Evolutionary conservation across 2,329 filamentous ascomycete genomes (phyloP), one percentile per base, ranked within the genome.

Genomic region (Chalara sp.): DNA sequence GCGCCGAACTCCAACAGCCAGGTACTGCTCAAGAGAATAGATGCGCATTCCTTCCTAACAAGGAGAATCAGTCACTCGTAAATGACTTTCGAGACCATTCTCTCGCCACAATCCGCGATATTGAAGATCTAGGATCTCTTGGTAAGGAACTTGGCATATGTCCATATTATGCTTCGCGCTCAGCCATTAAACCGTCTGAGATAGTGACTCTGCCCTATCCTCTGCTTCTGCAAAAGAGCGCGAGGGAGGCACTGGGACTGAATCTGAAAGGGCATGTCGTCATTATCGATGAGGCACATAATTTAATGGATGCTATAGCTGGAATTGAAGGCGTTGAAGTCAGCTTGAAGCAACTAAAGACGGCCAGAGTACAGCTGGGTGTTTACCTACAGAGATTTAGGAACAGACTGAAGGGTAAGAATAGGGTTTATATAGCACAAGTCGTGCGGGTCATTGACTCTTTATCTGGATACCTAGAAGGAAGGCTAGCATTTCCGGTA

Each of bases 221-320:
- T 1, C 70, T 99, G 6, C 76, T 99, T 0, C 73, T 99, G 3
- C 93, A 97, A 63, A 87, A 84, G 61, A 87, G 83, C 4, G 91
- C 93, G 0, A 78, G 93, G 46, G 91, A 97, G 54, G 90, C 93
- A 0, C 75, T 99, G 0, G 86, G 87, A 0, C 83, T 99, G 42
- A 92, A 86, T 29, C 70, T 99, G 6, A 90, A 95, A 60, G 83
- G 84, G 5, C 93, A 95, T 62, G 76, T 99, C 0, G 83, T 99
- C n/a, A 87, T 99, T 30, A 88, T 99, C 45, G 93, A 99, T 59
- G 93, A 99, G 72, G 93, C 93, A 0, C 93, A 99, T 66, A 99
- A 99, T 63, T 80, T 99, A 48, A 96, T 96, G 86, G 91, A 96
- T 66, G 90, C 92, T 0, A 89, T 99, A 44, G 81, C 89, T 12